These are phyloP conservation scores for Saccharomyces hybrid DNA, from an alignment of 1,139 yeast species.

Conservation along the genomic window DNA sequence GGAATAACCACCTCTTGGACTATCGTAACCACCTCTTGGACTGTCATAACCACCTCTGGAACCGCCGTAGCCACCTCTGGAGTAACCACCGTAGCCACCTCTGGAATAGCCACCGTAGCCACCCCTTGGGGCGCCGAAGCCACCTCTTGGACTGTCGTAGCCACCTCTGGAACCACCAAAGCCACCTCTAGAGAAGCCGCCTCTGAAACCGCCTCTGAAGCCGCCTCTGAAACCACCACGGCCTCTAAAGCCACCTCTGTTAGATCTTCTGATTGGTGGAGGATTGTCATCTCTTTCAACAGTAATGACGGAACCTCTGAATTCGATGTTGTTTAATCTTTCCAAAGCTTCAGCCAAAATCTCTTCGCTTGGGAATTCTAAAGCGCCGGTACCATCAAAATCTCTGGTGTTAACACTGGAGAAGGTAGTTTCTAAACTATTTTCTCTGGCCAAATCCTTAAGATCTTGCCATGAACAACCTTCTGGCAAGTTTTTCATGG, in stretches of 20 bases:
- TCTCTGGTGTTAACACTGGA: conserved; percentile 63
- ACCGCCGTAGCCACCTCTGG: conserved; percentile 32
- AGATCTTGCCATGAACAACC: conserved; percentile 81
- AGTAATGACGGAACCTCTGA: conserved; percentile 55
- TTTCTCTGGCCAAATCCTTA: conserved; percentile 71
- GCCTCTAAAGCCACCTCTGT: conserved; percentile 38
- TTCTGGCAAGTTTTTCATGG: conserved; percentile 61
- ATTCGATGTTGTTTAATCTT: conserved; percentile 62
- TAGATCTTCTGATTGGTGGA: conserved; percentile 57
- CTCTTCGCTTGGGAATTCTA: conserved; percentile 71
- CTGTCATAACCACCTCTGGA: conserved; percentile 33
- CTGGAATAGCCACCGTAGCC: conserved; percentile 31
- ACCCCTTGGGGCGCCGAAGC: conserved; percentile 31
- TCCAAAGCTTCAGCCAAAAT: conserved; percentile 65
- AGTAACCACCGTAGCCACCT: conserved; percentile 26
- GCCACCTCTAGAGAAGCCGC: too few species aligned
- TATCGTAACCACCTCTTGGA: conserved; percentile 31
- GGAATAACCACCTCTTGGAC: conserved; percentile 25
- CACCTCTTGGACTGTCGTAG: conserved; percentile 27
- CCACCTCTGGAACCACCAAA: conserved; percentile 25
- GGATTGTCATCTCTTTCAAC: conserved; percentile 76
- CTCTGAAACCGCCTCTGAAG: conserved; percentile 36
- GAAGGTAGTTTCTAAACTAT: conserved; percentile 58
- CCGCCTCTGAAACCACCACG: conserved; percentile 44
- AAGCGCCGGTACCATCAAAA: conserved; percentile 66